Evolutionary conservation across 2,329 filamentous ascomycete genomes (phyloP), one percentile per base, ranked within the genome.

Genomic region (Pseudogymnoascus destructans): DNA sequence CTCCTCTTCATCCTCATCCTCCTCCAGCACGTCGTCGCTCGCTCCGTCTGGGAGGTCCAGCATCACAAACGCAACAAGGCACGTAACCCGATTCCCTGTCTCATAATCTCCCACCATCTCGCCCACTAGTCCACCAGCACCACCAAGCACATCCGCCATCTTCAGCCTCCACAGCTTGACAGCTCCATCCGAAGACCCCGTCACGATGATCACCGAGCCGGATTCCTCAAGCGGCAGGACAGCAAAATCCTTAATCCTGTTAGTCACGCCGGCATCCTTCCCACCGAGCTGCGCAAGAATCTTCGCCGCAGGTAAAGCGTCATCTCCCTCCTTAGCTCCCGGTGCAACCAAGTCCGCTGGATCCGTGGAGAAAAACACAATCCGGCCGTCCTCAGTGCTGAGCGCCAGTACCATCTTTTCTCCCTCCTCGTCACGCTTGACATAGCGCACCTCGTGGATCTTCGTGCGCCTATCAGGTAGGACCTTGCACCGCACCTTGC

Each of bases 71-170:
- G 86, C 86, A 65, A 82, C 84, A 66, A 97, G 69, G 69, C 93
- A 97, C 35, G 91, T 97, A 64, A 97, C 90, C 59, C 93, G 78
- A 69, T 92, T 91, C 49, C 85, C 84, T 19, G 91, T 95, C 71
- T 91, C 86, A 67, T 93, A 93, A 30, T 80, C 83, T 13, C 85
- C 89, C 46, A 95, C 69, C 58, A 95, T 69, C 19, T 87, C 70
- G 11, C 64, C 59, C 38, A 66, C 68, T 63, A 68, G 60, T 62
- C 68, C 64, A 59, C 66, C 61, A 61, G 61, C 63, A 61, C 80
- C 69, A 59, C 78, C 73, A 27, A 70, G 54, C 54, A 67, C 66
- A 25, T 62, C 60, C 15, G 67, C 66, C n/a, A 67, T 63, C 58
- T 66, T 67, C 32, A 95, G 64, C 61, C 73, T 78, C 86, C 91